phyloP scores from a whole-genome alignment of 2,329 filamentous ascomycete species.

The Colletotrichum acutatum region DNA sequence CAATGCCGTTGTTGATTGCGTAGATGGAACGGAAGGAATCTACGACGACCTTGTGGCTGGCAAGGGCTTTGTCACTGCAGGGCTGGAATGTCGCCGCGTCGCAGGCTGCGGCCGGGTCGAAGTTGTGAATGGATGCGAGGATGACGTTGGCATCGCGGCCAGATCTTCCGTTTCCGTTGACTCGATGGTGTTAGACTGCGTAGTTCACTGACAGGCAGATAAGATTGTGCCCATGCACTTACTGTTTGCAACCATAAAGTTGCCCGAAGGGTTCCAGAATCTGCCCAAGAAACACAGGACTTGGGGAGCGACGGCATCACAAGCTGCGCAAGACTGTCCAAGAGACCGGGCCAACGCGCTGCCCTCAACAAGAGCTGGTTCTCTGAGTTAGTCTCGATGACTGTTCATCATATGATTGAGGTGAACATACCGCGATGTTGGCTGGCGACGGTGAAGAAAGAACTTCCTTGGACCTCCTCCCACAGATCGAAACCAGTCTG shows the following conservation, averaged over 20 bases:
- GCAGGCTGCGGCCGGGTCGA: slow-evolving; percentile 74
- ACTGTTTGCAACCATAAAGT: slow-evolving; percentile 76
- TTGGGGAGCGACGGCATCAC: slow-evolving; percentile 73
- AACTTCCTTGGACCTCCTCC: slow-evolving; percentile 82
- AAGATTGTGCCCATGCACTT: slow-evolving; percentile 34
- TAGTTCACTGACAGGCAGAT: no score
- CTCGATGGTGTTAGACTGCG: slow-evolving; percentile 37
- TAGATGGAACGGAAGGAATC: slow-evolving; percentile 81
- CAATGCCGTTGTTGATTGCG: slow-evolving; percentile 73
- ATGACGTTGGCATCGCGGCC: slow-evolving; percentile 80
- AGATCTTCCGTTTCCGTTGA: slow-evolving; percentile 69
- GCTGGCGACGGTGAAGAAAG: slow-evolving; percentile 80
- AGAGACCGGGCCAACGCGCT: slow-evolving; percentile 72
- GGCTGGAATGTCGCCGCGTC: slow-evolving; percentile 82
- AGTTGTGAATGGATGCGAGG: slow-evolving; percentile 73
- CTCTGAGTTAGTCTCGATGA: background rate
- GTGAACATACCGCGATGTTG: slow-evolving; percentile 70
- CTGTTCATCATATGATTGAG: slow-evolving; percentile 30
- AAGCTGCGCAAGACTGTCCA: slow-evolving; percentile 69
- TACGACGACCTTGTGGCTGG: slow-evolving; percentile 80
- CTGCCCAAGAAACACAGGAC: slow-evolving; percentile 78
- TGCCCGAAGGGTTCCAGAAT: slow-evolving; percentile 73
- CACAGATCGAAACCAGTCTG: slow-evolving; percentile 79
- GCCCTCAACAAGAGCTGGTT: slow-evolving; percentile 72
- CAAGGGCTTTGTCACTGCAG: slow-evolving; percentile 74